These are phyloP conservation scores for Butyriboletus loyo DNA, from an alignment of 768 basidiomycete genomes.

Conservation along the genomic window DNA sequence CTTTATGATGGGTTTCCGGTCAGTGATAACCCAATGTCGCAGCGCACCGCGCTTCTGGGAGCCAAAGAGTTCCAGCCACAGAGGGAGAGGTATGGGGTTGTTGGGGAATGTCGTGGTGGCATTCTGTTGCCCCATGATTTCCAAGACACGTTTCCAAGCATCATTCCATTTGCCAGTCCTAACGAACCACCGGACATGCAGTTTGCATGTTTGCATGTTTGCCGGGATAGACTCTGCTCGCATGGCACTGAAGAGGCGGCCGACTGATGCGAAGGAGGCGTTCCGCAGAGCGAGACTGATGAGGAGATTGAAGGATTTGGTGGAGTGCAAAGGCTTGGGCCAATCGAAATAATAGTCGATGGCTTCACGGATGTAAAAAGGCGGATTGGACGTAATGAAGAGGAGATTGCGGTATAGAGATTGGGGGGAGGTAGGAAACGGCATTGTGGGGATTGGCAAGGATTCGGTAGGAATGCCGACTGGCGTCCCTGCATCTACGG, in stretches of 20 bases:
- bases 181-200: conserved; percentile 56
- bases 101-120: background rate
- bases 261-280: conserved; percentile 45
- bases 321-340: conserved; percentile 33
- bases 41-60: conserved; percentile 38
- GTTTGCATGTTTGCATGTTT: conserved; percentile 54
- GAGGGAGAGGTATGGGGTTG: conserved; percentile 36
- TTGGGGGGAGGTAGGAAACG: conserved; percentile 28
- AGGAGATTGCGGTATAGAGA: conserved; percentile 36
- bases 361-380: conserved; percentile 10
- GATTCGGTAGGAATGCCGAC: conserved; percentile 2
- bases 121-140: conserved; percentile 12
- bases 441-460: conserved; percentile 14
- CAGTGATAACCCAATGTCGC: conserved; percentile 16
- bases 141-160: conserved; percentile 49
- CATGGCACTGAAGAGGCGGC: conserved; percentile 48
- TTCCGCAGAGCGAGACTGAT: conserved; percentile 49
- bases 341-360: conserved; percentile 28
- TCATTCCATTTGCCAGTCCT: conserved; percentile 53
- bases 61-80: conserved; percentile 65
- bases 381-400: conserved; percentile 18
- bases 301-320: conserved; percentile 44
- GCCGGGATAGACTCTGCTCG: conserved; percentile 36
- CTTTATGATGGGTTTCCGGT: background rate
- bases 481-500: background rate